phyloP scores from a whole-genome alignment of 805 yeast species.

The Metschnikowia gruessii region DNA sequence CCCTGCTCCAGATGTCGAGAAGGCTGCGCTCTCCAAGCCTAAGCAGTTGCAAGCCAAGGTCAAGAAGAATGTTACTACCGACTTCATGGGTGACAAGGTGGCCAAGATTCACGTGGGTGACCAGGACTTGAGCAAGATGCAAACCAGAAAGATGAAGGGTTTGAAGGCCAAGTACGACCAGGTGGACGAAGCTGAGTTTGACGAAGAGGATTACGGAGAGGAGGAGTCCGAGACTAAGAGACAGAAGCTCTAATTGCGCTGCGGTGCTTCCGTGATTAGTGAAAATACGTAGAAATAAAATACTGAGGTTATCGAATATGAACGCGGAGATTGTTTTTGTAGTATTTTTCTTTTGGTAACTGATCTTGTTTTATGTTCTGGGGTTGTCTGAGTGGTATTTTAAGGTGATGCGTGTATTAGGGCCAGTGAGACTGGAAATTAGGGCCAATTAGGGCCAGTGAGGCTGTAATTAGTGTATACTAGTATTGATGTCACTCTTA shows the following conservation, averaged over 20 bases:
- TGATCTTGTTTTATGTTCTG: no score
- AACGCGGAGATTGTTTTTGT: no score
- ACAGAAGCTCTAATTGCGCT: slow-evolving; percentile 26
- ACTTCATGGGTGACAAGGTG: slow-evolving; percentile 91
- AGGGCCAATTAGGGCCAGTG: no score
- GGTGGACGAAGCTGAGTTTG: slow-evolving; percentile 47
- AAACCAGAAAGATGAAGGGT: slow-evolving; percentile 99
- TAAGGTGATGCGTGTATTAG: no score
- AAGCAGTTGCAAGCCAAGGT: slow-evolving; percentile 76
- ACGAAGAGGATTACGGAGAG: slow-evolving; percentile 51
- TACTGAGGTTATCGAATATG: no score
- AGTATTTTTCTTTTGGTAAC: no score
- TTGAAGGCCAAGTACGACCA: slow-evolving; percentile 85
- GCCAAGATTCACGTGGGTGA: slow-evolving; percentile 96
- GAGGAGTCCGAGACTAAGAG: slow-evolving; percentile 33
- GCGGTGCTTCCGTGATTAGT: slow-evolving; percentile 1
- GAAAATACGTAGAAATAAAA: background rate
- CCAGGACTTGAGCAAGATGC: slow-evolving; percentile 86
- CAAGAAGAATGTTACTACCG: slow-evolving; percentile 86
- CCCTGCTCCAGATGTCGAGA: slow-evolving; percentile 84
- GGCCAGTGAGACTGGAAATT: no score
- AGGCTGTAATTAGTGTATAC: no score
- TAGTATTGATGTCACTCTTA: no score
- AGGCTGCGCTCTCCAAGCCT: slow-evolving; percentile 81
- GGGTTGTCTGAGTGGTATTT: no score